These are phyloP conservation scores for Paratinospora sagittata DNA, from an alignment of 164 flowering plant species.

Conservation along the genomic window DNA sequence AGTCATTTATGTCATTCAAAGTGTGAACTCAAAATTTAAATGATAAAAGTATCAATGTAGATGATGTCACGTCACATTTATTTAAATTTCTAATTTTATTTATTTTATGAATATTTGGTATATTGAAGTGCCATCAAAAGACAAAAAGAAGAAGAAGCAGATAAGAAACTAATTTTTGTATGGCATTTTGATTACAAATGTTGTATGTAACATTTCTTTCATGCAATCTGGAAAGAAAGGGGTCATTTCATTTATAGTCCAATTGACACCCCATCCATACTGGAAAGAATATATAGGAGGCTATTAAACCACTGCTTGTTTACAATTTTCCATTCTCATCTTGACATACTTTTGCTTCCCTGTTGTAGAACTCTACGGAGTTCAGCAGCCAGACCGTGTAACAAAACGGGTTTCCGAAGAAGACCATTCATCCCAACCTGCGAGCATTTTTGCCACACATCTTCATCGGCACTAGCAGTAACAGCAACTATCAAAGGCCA, in stretches of 20 bases:
- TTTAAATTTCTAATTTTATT: no score
- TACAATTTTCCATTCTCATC: neutral
- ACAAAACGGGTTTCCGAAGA: constrained; percentile 58
- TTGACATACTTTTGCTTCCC: constrained; percentile 27
- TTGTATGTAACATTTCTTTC: no score
- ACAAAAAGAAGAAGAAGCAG: no score
- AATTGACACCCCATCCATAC: neutral
- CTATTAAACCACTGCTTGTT: constrained; percentile 8
- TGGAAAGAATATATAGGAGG: constrained; percentile 11
- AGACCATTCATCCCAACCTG: constrained; percentile 78
- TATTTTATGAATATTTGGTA: no score
- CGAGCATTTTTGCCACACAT: constrained; percentile 53
- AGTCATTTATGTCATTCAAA: no score
- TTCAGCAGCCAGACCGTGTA: constrained; percentile 62
- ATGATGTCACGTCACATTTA: no score
- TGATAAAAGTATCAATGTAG: no score
- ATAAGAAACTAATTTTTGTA: no score
- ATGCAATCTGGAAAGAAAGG: no score
- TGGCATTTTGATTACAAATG: no score
- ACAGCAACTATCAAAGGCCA: constrained; percentile 74
- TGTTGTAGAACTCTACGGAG: constrained; percentile 55
- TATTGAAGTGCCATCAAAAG: no score
- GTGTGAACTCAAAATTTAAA: no score
- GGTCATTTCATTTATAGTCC: neutral
- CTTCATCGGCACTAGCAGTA: constrained; percentile 62